A percentile compares a stretch with the other conserved stretches of the same genome.
Evolutionary conservation across 2,329 filamentous ascomycete genomes (phyloP).

Genomic region (Colletotrichum zoysiae): DNA sequence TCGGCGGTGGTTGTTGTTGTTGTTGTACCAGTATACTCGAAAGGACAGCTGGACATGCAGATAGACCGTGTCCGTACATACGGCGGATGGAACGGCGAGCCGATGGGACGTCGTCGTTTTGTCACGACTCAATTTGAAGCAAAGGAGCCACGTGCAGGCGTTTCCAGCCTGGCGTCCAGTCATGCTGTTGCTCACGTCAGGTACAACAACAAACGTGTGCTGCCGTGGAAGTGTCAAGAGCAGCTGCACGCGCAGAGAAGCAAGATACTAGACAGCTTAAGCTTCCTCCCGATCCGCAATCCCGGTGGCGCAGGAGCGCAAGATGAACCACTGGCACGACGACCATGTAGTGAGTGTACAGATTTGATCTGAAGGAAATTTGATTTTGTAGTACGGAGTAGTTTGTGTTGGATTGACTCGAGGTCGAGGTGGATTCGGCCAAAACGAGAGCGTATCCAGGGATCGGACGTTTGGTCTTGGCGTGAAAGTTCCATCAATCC

Average conservation of each 20-base stretch:
- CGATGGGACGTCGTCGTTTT: background rate
- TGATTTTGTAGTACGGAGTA: too few relatives aligned
- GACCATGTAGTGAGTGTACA: background rate
- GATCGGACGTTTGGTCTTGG: slow-evolving; percentile 11
- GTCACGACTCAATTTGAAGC: background rate
- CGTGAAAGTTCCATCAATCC: slow-evolving; percentile 2
- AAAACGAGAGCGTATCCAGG: background rate
- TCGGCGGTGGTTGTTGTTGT: background rate
- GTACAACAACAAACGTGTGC: background rate
- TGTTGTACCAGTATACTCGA: background rate
- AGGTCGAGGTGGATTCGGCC: background rate
- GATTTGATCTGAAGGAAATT: slow-evolving; percentile 22
- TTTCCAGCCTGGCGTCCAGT: background rate
- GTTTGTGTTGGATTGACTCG: background rate
- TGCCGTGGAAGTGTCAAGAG: background rate
- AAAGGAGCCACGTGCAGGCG: background rate
- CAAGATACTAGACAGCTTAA: slow-evolving; percentile 2
- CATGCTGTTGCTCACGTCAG: background rate
- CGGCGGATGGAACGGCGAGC: background rate
- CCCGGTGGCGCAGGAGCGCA: background rate
- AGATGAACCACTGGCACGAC: background rate
- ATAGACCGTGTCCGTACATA: background rate
- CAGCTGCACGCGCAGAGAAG: background rate
- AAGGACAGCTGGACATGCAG: background rate
- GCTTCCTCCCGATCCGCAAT: slow-evolving; percentile 14